Evolutionary conservation across 2,329 filamentous ascomycete genomes (phyloP), one percentile per base, ranked within the genome.

Genomic region (Cladosporium sp.): DNA sequence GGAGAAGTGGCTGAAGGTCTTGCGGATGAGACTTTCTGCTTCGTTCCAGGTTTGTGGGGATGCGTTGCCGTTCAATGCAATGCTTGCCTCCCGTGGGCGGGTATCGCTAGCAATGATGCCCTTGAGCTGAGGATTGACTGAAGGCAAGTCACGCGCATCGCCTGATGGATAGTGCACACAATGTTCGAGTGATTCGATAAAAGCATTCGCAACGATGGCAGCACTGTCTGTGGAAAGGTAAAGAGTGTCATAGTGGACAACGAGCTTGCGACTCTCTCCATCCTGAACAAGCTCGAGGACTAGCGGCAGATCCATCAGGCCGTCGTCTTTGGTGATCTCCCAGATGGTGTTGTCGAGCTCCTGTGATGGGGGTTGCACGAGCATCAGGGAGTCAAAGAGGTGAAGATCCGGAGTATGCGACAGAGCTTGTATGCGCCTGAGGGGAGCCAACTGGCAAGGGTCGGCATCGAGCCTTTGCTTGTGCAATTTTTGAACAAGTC

Each of bases 351-450:
- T 13, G 56, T 81, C 71, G 7, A 81, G 65, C 1, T 66, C 56
- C 9, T 58, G 52, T 6, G 74, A 62, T 0, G 79, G 75, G 41
- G 85, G 83, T 63, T 96, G 91, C 9, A 95, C 73, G 45, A 96
- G 79, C 13, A 96, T 73, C 31, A 95, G 70, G 1, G 86, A 87
- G 64, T 95, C 88, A 65, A 95, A 95, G 0, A 95, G 72, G 10
- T 75, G 76, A 14, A 70, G 69, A 1, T 77, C 75, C 53, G 77
- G 65, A 53, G 68, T 49, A 31, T 46, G 31, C 14, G 62, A 63
- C 57, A 70, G 61, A 63, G 73, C 58, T 60, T 92, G 89, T 11
- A 95, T 82, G 0, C 77, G 78, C 19, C 90, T 80, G 22, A 95
- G 70, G 1, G 89, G 81, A 0, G 85, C 87, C 46, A 95, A 80